A percentile compares a stretch with the other conserved stretches of the same genome.
phyloP scores from a whole-genome alignment of 352 stramenopile genomes.

The Phytophthora rubi region DNA sequence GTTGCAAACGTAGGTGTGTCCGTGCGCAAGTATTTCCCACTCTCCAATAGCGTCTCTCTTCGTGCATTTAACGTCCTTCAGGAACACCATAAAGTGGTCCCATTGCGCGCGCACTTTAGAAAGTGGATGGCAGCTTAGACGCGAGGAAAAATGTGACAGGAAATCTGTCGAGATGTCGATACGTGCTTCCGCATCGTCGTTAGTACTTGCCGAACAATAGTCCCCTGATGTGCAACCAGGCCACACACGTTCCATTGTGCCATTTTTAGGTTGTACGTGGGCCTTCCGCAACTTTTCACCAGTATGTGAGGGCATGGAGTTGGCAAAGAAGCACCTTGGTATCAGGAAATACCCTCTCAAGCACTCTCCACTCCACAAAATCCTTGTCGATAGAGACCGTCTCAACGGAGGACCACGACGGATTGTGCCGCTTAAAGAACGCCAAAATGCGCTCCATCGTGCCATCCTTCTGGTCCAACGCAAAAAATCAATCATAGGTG shows the following conservation, averaged over 20 bases:
- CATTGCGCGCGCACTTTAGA: neutral
- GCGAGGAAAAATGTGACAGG: neutral
- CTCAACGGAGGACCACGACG: neutral
- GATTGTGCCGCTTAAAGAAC: constrained; percentile 9
- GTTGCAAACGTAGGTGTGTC: neutral
- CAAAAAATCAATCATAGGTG: constrained; percentile 32
- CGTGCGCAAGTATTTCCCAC: neutral
- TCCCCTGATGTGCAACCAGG: constrained; percentile 12
- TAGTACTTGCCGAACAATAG: constrained; percentile 3
- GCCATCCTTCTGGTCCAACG: constrained; percentile 19
- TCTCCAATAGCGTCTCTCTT: neutral
- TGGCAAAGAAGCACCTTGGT: constrained; percentile 17
- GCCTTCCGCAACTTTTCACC: constrained; percentile 1
- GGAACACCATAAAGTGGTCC: constrained; percentile 1
- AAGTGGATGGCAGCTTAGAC: neutral
- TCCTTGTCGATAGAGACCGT: constrained; percentile 6
- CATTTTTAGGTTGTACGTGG: constrained; percentile 17
- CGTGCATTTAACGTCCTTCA: neutral
- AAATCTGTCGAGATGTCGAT: constrained; percentile 9
- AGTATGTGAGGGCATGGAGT: constrained; percentile 13
- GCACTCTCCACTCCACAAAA: constrained; percentile 18
- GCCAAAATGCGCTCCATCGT: constrained; percentile 21
- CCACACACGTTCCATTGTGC: constrained; percentile 1
- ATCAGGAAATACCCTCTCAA: constrained; percentile 2
- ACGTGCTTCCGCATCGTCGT: constrained; percentile 2